phyloP scores from a whole-genome alignment of 1,284 basidiomycete genomes.

The Tilletia horrida region DNA sequence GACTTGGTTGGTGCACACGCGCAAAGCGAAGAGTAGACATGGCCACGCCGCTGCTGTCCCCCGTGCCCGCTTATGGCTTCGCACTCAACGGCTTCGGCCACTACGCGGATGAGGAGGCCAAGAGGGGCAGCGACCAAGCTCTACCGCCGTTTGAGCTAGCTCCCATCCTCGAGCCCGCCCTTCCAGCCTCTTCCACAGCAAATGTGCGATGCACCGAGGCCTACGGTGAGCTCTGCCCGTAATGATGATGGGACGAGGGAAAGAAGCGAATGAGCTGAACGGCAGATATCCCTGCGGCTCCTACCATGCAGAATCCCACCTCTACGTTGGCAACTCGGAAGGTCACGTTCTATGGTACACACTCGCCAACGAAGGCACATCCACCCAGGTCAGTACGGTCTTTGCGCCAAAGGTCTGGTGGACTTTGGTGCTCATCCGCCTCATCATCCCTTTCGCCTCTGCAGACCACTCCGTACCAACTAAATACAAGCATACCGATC shows the following conservation, averaged over 20 bases:
- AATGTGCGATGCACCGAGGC: constrained; percentile 24
- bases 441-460: too few relatives aligned
- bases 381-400: neutral
- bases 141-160: neutral
- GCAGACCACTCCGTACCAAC: constrained; percentile 14
- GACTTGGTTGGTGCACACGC: too few relatives aligned
- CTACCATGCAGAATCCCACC: constrained; percentile 18
- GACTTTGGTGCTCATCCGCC: neutral
- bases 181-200: neutral
- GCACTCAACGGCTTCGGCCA: too few relatives aligned
- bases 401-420: neutral
- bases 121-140: too few relatives aligned
- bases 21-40: too few relatives aligned
- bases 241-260: neutral
- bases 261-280: neutral
- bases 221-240: constrained; percentile 16
- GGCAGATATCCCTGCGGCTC: neutral
- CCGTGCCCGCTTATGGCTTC: too few relatives aligned
- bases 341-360: constrained; percentile 34
- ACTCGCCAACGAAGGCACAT: constrained; percentile 22
- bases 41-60: too few relatives aligned
- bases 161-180: constrained; percentile 9
- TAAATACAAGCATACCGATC: constrained; percentile 23
- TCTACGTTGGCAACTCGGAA: constrained; percentile 43
- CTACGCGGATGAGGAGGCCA: too few relatives aligned